phyloP scores from a whole-genome alignment of 768 basidiomycete genomes.

The Tephrocybe sp. region DNA sequence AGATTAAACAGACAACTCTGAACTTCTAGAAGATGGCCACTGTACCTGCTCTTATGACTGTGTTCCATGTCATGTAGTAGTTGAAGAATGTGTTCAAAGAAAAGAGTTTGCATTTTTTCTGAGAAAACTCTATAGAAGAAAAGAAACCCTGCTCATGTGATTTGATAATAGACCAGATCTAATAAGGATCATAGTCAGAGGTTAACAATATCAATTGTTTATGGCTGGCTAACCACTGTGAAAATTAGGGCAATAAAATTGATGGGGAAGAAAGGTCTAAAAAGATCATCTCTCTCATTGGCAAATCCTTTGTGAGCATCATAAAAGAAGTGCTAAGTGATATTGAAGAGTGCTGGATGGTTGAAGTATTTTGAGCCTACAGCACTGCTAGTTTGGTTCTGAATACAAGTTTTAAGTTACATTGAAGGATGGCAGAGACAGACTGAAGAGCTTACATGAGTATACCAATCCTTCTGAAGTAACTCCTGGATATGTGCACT shows the following conservation, averaged over 20 bases:
- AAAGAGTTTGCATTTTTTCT: not conserved
- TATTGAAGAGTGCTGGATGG: not conserved
- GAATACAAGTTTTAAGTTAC: not conserved
- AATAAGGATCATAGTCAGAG: not conserved
- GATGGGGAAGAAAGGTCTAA: not conserved
- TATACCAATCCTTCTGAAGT: not conserved
- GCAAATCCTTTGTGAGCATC: no score
- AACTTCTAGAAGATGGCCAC: not conserved
- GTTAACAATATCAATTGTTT: not conserved
- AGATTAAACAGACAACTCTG: not conserved
- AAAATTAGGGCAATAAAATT: not conserved
- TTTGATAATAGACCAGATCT: not conserved
- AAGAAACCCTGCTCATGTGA: not conserved
- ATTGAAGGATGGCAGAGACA: not conserved
- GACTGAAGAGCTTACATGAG: not conserved
- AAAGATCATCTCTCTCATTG: not conserved
- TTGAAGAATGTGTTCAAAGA: not conserved
- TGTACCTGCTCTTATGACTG: not conserved
- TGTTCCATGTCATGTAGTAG: not conserved
- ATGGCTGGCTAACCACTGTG: not conserved
- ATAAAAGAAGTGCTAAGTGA: no score
- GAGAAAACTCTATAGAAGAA: not conserved
- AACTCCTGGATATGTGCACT: not conserved
- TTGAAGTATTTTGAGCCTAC: not conserved
- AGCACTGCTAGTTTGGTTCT: not conserved